Base-by-base conservation (phyloP, 768 basidiomycete genomes). In the Pulveroboletus sp. region DNA sequence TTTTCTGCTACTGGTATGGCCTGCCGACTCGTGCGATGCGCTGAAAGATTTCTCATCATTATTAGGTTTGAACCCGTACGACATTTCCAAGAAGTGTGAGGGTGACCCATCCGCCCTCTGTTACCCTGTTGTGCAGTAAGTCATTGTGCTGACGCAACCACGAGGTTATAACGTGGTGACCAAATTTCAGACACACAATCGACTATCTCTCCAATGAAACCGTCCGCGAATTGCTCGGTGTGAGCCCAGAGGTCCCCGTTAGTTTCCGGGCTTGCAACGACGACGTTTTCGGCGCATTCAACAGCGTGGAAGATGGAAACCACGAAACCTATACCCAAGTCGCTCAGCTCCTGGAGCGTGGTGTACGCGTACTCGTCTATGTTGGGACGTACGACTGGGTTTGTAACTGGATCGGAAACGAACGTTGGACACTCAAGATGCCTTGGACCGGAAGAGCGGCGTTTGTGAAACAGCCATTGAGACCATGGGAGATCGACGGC, bases 321-420 rank as follows among this genome's bases (percentile, higher is more conserved):
- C 67, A 61, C 43, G 39, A 49, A 35, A 67, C 65, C 0, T 60
- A 61, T 47, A 55, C 56, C 23, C 74, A 79, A 45, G 59, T 78
- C 52, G 62, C 73, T 17, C 65, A 49, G 11, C 77, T 92, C 33
- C 77, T 92, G 9, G 88, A 92, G 50, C 78, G 87, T n/a, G 85
- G 84, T 1, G 68, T 94, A n/a, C 79, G 82, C 6, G 70, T 89
- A 31, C 74, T 92, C 34, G 81, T 86, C 40, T 89, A 89, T 53
- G 83, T 82, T 1, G 86, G 86, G 14, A 84, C 81, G 35, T 84
- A 83, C 53, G 85, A 87, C 59, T 88, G 85, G 84, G 84, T 84
- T 52, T 90, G 87, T 61, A 87, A 89, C 62, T 87, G 81, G 80
- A 68, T 87, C 24, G 82, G 84, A 11, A 92, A 91, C 67, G 80